Conservation (phyloP, 768 basidiomycete genomes). For the Termitomyces sp. region DNA sequence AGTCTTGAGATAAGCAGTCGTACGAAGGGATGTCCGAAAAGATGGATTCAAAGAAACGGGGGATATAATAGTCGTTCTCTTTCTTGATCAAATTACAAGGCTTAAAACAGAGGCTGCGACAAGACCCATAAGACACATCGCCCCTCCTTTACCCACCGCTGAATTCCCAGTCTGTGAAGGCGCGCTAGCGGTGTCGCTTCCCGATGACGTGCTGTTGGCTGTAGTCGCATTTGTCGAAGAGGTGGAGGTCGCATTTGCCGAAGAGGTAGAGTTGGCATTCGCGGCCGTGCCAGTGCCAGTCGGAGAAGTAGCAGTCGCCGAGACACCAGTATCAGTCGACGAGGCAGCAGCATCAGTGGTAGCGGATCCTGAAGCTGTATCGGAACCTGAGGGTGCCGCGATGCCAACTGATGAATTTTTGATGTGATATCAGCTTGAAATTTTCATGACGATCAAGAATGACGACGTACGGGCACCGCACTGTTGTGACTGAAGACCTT, state of each 20-base stretch:
- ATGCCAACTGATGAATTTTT: background rate
- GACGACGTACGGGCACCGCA: constrained; percentile 8
- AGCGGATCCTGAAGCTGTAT: background rate
- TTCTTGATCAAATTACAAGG: constrained; percentile 1
- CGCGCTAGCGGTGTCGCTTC: background rate
- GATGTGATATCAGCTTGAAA: background rate
- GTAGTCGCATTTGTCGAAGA: too few species aligned
- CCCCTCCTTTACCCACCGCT: constrained; percentile 1
- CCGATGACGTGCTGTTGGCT: background rate
- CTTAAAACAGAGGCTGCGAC: constrained; percentile 5
- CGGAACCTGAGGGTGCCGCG: background rate
- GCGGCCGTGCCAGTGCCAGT: too few species aligned
- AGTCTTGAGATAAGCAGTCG: too few species aligned
- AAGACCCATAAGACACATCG: background rate
- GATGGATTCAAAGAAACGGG: too few species aligned
- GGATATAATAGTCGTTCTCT: too few species aligned
- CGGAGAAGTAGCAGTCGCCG: too few species aligned
- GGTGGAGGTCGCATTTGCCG: too few species aligned
- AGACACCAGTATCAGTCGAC: too few species aligned
- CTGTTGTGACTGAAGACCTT: constrained; percentile 8
- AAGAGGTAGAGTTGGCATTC: too few species aligned
- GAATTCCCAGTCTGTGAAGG: background rate
- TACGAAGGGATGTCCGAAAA: too few species aligned
- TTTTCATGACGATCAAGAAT: background rate
- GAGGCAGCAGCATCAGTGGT: background rate